Evolutionary conservation across 129 eudicot genomes (phyloP).

Genomic region (Pittosporum tobira): DNA sequence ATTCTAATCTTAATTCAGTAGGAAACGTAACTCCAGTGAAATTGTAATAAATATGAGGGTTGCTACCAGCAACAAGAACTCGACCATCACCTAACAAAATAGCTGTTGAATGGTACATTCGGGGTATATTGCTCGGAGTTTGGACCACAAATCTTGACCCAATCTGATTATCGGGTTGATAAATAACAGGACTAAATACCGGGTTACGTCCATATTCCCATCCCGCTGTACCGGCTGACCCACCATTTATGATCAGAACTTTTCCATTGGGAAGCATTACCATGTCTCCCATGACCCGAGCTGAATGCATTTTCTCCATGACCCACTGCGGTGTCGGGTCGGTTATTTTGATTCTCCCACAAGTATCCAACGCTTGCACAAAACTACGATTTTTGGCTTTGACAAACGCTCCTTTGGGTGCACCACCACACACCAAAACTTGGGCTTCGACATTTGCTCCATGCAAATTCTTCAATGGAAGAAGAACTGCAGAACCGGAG

Average conservation of each 20-base stretch:
- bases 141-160: constrained; percentile 38
- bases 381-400: constrained; percentile 32
- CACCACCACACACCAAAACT: no score
- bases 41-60: constrained; percentile 43
- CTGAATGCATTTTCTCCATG: constrained; percentile 56
- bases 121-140: constrained; percentile 27
- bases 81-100: no score
- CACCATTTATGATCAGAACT: constrained; percentile 52
- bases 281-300: constrained; percentile 68
- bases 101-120: constrained; percentile 66
- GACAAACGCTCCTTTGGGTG: constrained; percentile 31
- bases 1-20: constrained; percentile 59
- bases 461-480: no score
- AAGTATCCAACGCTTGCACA: constrained; percentile 33
- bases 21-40: constrained; percentile 47
- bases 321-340: constrained; percentile 47
- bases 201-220: constrained; percentile 55
- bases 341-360: constrained; percentile 46
- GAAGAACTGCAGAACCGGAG: constrained; percentile 71
- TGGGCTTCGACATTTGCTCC: constrained; percentile 26
- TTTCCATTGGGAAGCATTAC: constrained; percentile 41
- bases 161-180: constrained; percentile 20
- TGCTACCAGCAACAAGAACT: constrained; percentile 50
- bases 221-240: constrained; percentile 42
- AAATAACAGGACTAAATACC: constrained; percentile 42